phyloP scores from a whole-genome alignment of 768 basidiomycete species.

The Peribolospora kevripleyi region DNA sequence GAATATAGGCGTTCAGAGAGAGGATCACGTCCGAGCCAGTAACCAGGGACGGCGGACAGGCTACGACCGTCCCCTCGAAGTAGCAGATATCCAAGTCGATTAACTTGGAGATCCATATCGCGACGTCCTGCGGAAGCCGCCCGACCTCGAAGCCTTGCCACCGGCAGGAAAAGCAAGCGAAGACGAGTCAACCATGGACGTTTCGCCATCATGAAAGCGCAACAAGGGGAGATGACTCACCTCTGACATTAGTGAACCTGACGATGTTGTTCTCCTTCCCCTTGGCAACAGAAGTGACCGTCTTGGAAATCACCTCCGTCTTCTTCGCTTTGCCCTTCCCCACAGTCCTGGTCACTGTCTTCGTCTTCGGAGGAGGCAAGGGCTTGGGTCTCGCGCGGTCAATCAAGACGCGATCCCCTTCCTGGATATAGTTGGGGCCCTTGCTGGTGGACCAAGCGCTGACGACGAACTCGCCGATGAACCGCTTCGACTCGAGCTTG shows the following conservation, averaged over 20 bases:
- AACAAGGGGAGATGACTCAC: neutral
- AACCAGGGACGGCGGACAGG: constrained; percentile 44
- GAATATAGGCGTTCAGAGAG: constrained; percentile 46
- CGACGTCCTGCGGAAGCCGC: constrained; percentile 41
- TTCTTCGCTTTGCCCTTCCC: too few relatives aligned
- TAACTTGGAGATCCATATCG: constrained; percentile 48
- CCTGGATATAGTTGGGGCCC: too few relatives aligned
- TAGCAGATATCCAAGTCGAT: constrained; percentile 28
- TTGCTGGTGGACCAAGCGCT: too few relatives aligned
- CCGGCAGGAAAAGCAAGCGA: neutral
- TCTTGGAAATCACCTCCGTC: too few relatives aligned
- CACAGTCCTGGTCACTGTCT: too few relatives aligned
- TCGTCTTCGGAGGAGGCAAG: too few relatives aligned
- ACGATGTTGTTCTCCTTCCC: constrained; percentile 9
- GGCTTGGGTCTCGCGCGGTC: too few relatives aligned
- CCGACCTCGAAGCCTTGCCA: constrained; percentile 38
- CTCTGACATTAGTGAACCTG: neutral
- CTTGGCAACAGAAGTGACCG: too few relatives aligned
- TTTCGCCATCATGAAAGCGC: neutral
- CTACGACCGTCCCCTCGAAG: constrained; percentile 22
- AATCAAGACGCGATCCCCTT: too few relatives aligned
- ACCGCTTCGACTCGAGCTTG: too few relatives aligned
- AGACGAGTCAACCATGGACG: neutral
- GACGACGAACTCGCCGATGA: too few relatives aligned
- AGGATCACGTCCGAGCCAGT: constrained; percentile 58